Base-by-base conservation (phyloP, 306 rosid species). In the Ochetophila trinervis region DNA sequence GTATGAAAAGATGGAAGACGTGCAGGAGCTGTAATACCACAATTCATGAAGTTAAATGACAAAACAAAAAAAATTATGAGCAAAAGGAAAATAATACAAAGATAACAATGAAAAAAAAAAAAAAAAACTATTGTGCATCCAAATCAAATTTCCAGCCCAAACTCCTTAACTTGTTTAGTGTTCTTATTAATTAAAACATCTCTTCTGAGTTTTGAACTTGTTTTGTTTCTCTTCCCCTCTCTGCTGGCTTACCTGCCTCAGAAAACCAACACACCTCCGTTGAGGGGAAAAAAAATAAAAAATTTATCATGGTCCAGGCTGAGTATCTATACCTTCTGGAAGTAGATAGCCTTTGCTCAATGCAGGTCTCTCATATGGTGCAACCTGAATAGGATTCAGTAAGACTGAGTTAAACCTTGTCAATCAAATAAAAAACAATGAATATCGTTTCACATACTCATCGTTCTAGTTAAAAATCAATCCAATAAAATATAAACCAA, bases 291-390 rank as follows among this genome's bases (percentile, higher is more conserved):
- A 9, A n/a, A 45, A 51, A 37, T 10, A 56, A 65, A 74, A 49
- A 55, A 48, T 23, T 32, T 44, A 69, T n/a, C 16, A 69, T 52
- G 60, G 30, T 37, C 5, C 66, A 62, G 60, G 60, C 66, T 36
- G 66, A 77, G 52, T 68, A 60, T 52, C 2, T 69, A 60, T 79
- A 93, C 97, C 97, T 84, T 90, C 96, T 35, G 99, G 99, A 70
- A 93, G 96, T 79, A 93, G 81, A 80, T 66, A 90, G 27, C 99
- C 99, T 80, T 93, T 93, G 86, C 99, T 90, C 78, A 93, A 83
- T 60, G 97, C 99, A 65, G 99, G 99, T 70, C 99, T 93, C 87
- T 93, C 99, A 69, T 93, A 93, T 63, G 99, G 99, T 4, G 96
- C 82, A 63, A 90, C 96, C 99, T 93, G 88, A 81, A 80, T 83